Base-by-base conservation (phyloP, 768 basidiomycete genomes). In the Trametes maxima region DNA sequence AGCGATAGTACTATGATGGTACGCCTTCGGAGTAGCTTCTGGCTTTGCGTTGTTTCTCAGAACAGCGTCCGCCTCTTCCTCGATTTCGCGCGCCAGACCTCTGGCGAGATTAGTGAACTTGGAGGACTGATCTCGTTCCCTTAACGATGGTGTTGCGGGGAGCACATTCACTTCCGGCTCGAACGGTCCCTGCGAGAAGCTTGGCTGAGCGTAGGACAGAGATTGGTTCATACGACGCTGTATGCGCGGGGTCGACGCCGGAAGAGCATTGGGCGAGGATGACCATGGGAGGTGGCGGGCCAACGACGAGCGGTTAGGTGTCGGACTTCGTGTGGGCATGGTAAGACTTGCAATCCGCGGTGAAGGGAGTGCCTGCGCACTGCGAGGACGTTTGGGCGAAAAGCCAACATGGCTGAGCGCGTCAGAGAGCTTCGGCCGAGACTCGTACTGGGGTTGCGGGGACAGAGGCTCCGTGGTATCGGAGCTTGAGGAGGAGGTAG, bases 371-470 rank as follows among this genome's bases (percentile, higher is more conserved):
- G 45, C 53, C 33, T 73, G 76, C 5, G 80, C 74, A 57, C 75
- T 83, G 11, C 88, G 84, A 0, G 89, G 90, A 14, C 91, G 82
- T 69, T 88, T 86, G 1, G 90, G 90, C 14, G 90, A 91, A 73
- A 92, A 89, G 0, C 84, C 82, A 40, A 88, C 82, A 44, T 84
- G 83, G 36, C 84, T 83, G 10, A 94, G 78, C 4, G 89, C 85
- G 67, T 92, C 90, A 1, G 88, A 79, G 33, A 94, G 77, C 68
- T 82, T 87, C 3, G 87, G 87, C 48, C 86, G 82, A 6, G 63
- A 54, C 36, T 59, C 58, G n/a, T 82, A 70, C 3, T 76, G 72
- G 14, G 78, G 76, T 21, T 70, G 76, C 17, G 77, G 75, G 35
- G 71, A 75, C n/a, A 78, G 78, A 16, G 77, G 76, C 35, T 82